These are phyloP conservation scores for Pestalotiopsis sp. DNA, from an alignment of 2,329 filamentous ascomycete genomes.

Conservation along the genomic window DNA sequence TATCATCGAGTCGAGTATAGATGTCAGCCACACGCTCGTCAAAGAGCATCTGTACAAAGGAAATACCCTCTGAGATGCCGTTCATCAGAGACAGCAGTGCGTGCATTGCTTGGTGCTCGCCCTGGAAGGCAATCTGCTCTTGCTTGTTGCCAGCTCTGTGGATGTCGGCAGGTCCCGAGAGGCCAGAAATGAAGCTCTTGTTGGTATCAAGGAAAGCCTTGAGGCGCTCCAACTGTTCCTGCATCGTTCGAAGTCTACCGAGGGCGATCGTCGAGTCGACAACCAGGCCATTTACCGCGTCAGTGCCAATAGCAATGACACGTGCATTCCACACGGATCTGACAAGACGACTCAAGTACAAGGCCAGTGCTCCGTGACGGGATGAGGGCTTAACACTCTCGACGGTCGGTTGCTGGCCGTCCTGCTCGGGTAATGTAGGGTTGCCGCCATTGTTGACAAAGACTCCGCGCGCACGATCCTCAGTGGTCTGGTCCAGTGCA, in stretches of 20 bases:
- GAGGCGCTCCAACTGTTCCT: conserved; percentile 79
- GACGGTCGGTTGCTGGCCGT: conserved; percentile 71
- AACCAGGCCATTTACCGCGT: conserved; percentile 60
- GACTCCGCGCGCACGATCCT: conserved; percentile 81
- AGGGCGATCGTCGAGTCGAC: conserved; percentile 70
- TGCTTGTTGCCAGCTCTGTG: conserved; percentile 78
- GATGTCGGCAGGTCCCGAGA: conserved; percentile 89
- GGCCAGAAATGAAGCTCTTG: conserved; percentile 86
- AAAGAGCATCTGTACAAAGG: conserved; percentile 92
- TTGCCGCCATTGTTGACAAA: conserved; percentile 94
- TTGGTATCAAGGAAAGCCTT: conserved; percentile 86
- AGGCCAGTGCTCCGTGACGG: conserved; percentile 82
- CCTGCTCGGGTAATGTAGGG: conserved; percentile 77
- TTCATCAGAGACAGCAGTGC: conserved; percentile 84
- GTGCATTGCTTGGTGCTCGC: conserved; percentile 90
- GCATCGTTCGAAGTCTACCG: conserved; percentile 73
- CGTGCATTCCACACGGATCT: conserved; percentile 84
- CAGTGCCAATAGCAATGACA: conserved; percentile 63
- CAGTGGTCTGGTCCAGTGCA: conserved; percentile 80
- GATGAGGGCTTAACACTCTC: conserved; percentile 88
- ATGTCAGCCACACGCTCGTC: conserved; percentile 93
- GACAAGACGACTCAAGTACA: conserved; percentile 88
- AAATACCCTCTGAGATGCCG: conserved; percentile 94
- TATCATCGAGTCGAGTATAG: conserved; percentile 72
- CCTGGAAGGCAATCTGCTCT: conserved; percentile 89